phyloP scores from a whole-genome alignment of 495 filamentous ascomycete genomes.

The Terfezia boudieri region DNA sequence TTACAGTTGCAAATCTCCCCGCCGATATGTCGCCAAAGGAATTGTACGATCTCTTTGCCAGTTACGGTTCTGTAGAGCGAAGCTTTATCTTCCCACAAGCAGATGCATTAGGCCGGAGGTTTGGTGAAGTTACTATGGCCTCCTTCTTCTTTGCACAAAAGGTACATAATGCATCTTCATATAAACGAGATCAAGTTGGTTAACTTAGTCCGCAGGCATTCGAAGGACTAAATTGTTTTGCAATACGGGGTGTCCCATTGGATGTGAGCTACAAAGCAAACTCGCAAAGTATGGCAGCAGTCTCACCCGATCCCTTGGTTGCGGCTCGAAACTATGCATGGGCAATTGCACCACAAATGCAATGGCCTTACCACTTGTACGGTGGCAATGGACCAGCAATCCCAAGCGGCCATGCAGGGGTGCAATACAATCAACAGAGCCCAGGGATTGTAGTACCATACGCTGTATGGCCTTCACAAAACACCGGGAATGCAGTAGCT shows the following conservation, averaged over 20 bases:
- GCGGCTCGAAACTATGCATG: constrained; percentile 1
- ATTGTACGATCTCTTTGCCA: constrained; percentile 12
- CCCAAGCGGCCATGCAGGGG: neutral
- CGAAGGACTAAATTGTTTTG: constrained; percentile 10
- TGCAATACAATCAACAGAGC: neutral
- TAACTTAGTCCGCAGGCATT: constrained; percentile 6
- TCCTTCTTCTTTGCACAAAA: constrained; percentile 16
- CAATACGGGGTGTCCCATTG: constrained; percentile 9
- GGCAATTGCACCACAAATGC: neutral
- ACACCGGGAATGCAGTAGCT: neutral
- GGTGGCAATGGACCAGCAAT: neutral
- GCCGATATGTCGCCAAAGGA: constrained; percentile 17
- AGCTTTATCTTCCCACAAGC: constrained; percentile 14
- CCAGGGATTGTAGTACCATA: neutral
- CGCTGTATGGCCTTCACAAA: neutral
- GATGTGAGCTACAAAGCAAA: constrained; percentile 12
- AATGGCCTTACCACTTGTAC: neutral
- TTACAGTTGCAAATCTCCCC: constrained; percentile 16
- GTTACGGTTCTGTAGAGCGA: constrained; percentile 11
- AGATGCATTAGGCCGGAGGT: constrained; percentile 13
- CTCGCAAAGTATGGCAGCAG: constrained; percentile 2
- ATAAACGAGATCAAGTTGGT: too few species aligned
- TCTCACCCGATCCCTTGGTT: constrained; percentile 2
- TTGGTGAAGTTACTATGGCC: constrained; percentile 15
- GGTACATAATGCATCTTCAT: constrained; percentile 1